These are phyloP conservation scores for Hibiscus syriacus DNA, from an alignment of 345 rosid genomes.

Conservation along the genomic window DNA sequence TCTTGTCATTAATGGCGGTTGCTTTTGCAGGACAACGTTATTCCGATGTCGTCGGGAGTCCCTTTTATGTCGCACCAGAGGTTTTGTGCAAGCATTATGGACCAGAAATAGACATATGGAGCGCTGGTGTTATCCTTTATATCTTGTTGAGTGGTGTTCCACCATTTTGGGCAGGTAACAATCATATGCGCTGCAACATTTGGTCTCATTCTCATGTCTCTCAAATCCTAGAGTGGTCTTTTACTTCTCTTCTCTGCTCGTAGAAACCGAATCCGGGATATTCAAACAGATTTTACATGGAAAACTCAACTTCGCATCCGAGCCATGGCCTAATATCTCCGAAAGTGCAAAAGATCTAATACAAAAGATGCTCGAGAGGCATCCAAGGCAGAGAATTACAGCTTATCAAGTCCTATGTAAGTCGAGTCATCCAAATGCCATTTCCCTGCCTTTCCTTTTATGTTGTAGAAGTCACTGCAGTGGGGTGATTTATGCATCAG, in stretches of 20 bases:
- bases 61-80: slow-evolving; percentile 97
- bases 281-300: slow-evolving; percentile 83
- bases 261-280: slow-evolving; percentile 97
- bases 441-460: neutral
- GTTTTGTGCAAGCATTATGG: slow-evolving; percentile 83
- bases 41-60: slow-evolving; percentile 91
- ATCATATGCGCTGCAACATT: neutral
- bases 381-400: slow-evolving; percentile 67
- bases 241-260: slow-evolving; percentile 8
- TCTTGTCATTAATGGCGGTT: neutral
- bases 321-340: slow-evolving; percentile 91
- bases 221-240: neutral
- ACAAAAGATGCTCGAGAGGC: slow-evolving; percentile 78
- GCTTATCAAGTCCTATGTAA: slow-evolving; percentile 87
- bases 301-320: slow-evolving; percentile 74
- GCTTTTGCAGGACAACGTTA: slow-evolving; percentile 54
- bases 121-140: slow-evolving; percentile 92
- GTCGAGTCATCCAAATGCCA: slow-evolving; percentile 18
- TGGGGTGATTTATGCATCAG: too few species aligned
- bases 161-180: slow-evolving; percentile 90
- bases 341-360: slow-evolving; percentile 87
- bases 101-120: slow-evolving; percentile 92
- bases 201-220: neutral
- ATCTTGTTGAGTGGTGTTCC: slow-evolving; percentile 94
- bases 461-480: neutral